Conservation (phyloP, 2,329 filamentous ascomycete species). For the Emmonsia crescens region DNA sequence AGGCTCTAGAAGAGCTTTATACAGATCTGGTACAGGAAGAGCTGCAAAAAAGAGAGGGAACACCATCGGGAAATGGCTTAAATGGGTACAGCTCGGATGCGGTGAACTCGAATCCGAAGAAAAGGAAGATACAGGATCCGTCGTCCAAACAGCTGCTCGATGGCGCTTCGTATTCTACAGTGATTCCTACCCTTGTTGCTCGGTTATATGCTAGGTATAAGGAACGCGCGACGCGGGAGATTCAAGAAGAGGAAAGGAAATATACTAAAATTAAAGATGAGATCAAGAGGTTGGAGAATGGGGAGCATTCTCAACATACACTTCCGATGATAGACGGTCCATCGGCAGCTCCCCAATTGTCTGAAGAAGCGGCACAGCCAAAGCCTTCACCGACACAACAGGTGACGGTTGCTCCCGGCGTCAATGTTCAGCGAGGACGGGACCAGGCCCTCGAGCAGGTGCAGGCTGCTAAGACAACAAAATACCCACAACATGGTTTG, state of each 20-base stretch:
- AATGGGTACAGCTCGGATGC: conserved; percentile 22
- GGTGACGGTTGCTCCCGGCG: not conserved
- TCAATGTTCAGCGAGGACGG: not conserved
- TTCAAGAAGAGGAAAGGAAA: conserved; percentile 61
- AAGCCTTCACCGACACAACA: not conserved
- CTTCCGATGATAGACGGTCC: conserved; percentile 2
- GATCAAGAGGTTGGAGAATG: conserved; percentile 56
- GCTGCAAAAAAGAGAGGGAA: conserved; percentile 37
- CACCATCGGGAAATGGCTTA: conserved; percentile 21
- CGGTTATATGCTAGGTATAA: conserved; percentile 67
- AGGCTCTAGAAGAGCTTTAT: conserved; percentile 70
- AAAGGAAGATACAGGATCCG: conserved; percentile 62
- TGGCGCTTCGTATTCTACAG: conserved; percentile 53
- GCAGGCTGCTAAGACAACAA: not conserved
- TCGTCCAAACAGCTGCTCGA: conserved; percentile 50
- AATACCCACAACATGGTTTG: not conserved
- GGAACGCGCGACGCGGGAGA: conserved; percentile 55
- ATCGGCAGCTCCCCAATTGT: not conserved
- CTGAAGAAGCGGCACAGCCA: not conserved
- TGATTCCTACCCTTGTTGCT: conserved; percentile 59
- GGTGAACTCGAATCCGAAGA: conserved; percentile 45
- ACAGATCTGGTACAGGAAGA: conserved; percentile 66
- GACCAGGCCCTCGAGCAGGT: not conserved
- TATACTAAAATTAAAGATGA: conserved; percentile 56
- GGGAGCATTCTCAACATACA: conserved; percentile 39